Evolutionary conservation across 1,284 basidiomycete genomes (phyloP).

Genomic region (Ganoderma sinense): DNA sequence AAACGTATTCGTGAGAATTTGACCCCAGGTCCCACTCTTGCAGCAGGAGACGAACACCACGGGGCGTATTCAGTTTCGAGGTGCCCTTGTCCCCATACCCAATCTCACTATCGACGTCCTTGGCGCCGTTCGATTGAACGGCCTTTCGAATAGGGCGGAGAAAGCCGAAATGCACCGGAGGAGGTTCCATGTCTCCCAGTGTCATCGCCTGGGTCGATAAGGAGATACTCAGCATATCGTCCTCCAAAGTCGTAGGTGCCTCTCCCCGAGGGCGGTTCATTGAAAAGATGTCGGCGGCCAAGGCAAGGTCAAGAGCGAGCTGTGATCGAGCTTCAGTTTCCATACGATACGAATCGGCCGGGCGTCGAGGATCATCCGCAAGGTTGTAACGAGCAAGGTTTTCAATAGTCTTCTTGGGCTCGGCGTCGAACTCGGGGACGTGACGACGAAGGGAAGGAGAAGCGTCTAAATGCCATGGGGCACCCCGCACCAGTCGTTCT

Average conservation of each 20-base stretch:
- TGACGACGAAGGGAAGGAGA: constrained; percentile 50
- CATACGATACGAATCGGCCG: constrained; percentile 48
- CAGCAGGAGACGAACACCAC: constrained; percentile 67
- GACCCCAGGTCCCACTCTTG: constrained; percentile 70
- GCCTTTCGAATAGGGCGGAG: constrained; percentile 55
- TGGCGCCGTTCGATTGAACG: background rate
- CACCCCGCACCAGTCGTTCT: constrained; percentile 46
- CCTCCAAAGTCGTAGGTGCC: constrained; percentile 38
- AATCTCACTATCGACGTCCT: constrained; percentile 39
- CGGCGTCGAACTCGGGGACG: constrained; percentile 45
- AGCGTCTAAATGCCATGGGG: constrained; percentile 63
- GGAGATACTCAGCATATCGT: constrained; percentile 46
- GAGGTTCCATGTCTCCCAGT: constrained; percentile 55
- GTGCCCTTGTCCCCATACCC: constrained; percentile 3
- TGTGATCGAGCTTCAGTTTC: constrained; percentile 66
- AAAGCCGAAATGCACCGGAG: constrained; percentile 65
- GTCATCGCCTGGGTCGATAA: constrained; percentile 60
- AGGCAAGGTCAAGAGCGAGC: constrained; percentile 65
- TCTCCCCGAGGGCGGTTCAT: constrained; percentile 38
- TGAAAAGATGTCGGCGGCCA: constrained; percentile 67
- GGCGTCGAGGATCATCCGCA: constrained; percentile 43
- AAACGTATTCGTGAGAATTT: constrained; percentile 58
- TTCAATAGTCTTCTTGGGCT: constrained; percentile 45
- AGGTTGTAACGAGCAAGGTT: constrained; percentile 54
- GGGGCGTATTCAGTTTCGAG: constrained; percentile 40